A percentile compares a stretch with the other conserved stretches of the same genome.
These are phyloP conservation scores for Ophiobolus disseminans DNA, from an alignment of 2,329 filamentous ascomycete genomes.

Conservation along the genomic window DNA sequence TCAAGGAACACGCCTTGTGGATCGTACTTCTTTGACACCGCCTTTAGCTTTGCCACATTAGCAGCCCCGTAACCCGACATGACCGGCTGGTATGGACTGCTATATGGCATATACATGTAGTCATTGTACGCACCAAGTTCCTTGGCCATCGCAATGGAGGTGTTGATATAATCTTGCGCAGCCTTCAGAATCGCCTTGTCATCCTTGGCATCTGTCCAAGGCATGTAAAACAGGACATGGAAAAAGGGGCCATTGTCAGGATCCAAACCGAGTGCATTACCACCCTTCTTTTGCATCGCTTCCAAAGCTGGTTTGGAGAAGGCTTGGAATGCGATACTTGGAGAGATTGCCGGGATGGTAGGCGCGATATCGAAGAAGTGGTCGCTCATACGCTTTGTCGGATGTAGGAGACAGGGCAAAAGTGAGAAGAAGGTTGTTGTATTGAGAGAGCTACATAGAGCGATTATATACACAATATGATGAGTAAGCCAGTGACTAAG, in stretches of 20 bases:
- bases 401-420: no score
- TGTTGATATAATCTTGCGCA: constrained; percentile 16
- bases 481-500: no score
- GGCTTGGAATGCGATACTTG: constrained; percentile 24
- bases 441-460: no score
- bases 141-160: constrained; percentile 5
- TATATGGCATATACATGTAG: constrained; percentile 56
- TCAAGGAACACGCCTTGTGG: constrained; percentile 15
- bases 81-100: constrained; percentile 50
- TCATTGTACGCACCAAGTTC: constrained; percentile 7
- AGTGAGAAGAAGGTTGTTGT: no score
- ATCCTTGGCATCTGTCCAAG: constrained; percentile 28
- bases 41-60: constrained; percentile 35
- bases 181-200: constrained; percentile 25
- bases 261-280: constrained; percentile 34
- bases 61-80: constrained; percentile 50
- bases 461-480: no score
- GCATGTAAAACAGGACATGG: constrained; percentile 21
- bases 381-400: constrained; percentile 22
- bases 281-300: constrained; percentile 30
- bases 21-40: constrained; percentile 16
- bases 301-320: constrained; percentile 26
- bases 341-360: constrained; percentile 20
- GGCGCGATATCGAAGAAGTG: constrained; percentile 21
- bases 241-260: constrained; percentile 20